Evolutionary conservation across 805 yeast genomes (phyloP).

Genomic region (Alloascoidea africana): DNA sequence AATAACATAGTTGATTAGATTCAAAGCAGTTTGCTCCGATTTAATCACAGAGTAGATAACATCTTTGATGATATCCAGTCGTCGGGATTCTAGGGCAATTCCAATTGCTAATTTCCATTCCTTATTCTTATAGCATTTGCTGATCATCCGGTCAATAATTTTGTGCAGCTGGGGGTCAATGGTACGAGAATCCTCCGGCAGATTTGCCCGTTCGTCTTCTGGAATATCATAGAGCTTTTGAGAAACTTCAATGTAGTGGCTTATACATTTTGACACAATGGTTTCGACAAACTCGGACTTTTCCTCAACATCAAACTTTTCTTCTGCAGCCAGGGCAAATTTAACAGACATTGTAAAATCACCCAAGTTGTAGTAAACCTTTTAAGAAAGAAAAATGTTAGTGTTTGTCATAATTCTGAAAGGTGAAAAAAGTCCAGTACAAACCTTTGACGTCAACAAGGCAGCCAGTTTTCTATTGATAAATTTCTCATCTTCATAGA

Average conservation of each 20-base stretch:
- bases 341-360: conserved; percentile 85
- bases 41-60: conserved; percentile 29
- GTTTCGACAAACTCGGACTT: conserved; percentile 84
- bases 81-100: conserved; percentile 73
- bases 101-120: conserved; percentile 80
- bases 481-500: conserved; percentile 74
- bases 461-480: conserved; percentile 77
- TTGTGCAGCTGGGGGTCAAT: conserved; percentile 48
- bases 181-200: conserved; percentile 7
- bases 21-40: conserved; percentile 34
- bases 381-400: neutral
- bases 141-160: conserved; percentile 78
- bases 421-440: conserved; percentile 15
- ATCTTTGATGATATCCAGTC: conserved; percentile 63
- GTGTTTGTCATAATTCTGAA: neutral
- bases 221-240: conserved; percentile 29
- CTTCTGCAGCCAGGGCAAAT: conserved; percentile 76
- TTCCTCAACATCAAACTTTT: conserved; percentile 60
- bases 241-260: conserved; percentile 56
- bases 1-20: conserved; percentile 57
- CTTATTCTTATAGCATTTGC: conserved; percentile 54
- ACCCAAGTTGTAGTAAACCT: conserved; percentile 69
- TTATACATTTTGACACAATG: conserved; percentile 85
- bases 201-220: conserved; percentile 12
- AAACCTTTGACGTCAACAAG: conserved; percentile 73